phyloP scores from a whole-genome alignment of 306 rosid genomes.

The Crotalaria pallida region DNA sequence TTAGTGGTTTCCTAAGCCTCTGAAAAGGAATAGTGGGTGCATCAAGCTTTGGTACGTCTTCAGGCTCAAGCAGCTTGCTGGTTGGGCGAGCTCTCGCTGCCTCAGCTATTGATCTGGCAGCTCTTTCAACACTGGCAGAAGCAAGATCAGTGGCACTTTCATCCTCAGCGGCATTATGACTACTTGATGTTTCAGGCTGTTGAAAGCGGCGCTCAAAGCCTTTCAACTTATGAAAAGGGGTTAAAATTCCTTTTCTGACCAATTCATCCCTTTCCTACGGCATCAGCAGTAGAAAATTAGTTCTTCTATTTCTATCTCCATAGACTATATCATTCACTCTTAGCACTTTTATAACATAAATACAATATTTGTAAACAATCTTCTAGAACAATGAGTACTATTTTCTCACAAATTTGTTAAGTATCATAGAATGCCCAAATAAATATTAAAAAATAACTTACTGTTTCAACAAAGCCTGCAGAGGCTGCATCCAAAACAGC shows the following conservation, averaged over 20 bases:
- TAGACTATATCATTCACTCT: neutral
- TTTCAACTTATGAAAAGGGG: constrained; percentile 89
- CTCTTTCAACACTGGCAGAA: constrained; percentile 67
- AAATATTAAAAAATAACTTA: constrained; percentile 39
- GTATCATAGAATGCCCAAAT: neutral
- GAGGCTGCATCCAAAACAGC: constrained; percentile 92
- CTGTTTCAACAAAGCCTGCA: constrained; percentile 89
- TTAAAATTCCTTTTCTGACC: constrained; percentile 79
- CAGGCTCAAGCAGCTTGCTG: constrained; percentile 69
- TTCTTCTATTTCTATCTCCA: constrained; percentile 8
- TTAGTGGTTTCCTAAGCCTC: constrained; percentile 55
- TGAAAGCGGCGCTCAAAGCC: constrained; percentile 87
- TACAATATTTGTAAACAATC: neutral
- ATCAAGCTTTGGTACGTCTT: constrained; percentile 74
- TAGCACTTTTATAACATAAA: neutral
- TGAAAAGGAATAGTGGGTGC: constrained; percentile 77
- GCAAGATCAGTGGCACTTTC: constrained; percentile 42
- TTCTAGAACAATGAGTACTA: neutral
- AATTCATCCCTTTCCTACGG: constrained; percentile 91
- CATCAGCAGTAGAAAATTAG: constrained; percentile 31
- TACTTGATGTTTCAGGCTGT: constrained; percentile 48
- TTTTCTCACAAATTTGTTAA: neutral
- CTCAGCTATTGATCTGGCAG: constrained; percentile 57
- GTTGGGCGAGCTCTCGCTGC: constrained; percentile 91
- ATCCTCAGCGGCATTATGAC: constrained; percentile 30